phyloP scores from a whole-genome alignment of 2,329 filamentous ascomycete genomes.

The Neonectria hederae region DNA sequence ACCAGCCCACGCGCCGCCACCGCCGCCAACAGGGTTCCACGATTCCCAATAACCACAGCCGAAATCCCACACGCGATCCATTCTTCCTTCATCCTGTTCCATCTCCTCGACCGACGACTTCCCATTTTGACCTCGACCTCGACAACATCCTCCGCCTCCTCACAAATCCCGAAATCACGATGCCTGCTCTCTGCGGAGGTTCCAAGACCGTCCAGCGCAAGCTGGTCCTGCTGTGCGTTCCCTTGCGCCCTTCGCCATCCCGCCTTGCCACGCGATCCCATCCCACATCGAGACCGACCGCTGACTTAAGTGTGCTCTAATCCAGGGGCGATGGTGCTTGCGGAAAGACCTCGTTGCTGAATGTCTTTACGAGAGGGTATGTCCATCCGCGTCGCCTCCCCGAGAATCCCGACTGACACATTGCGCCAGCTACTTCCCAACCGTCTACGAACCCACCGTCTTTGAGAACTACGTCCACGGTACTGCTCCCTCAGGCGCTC shows the following conservation, averaged over 20 bases:
- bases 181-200: constrained; percentile 67
- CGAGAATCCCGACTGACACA: constrained; percentile 25
- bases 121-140: constrained; percentile 10
- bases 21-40: constrained; percentile 24
- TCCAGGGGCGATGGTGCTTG: constrained; percentile 91
- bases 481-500: constrained; percentile 54
- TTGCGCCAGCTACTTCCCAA: constrained; percentile 83
- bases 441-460: constrained; percentile 97
- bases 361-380: constrained; percentile 98
- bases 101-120: constrained; percentile 9
- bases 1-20: not conserved
- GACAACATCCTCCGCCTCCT: not conserved
- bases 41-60: not conserved
- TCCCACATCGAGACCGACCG: constrained; percentile 4
- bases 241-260: not conserved
- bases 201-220: constrained; percentile 93
- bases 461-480: constrained; percentile 99
- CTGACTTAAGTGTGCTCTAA: constrained; percentile 26
- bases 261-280: not conserved
- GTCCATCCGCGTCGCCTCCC: constrained; percentile 43
- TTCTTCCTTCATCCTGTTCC: not conserved
- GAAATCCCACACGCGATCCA: constrained; percentile 3
- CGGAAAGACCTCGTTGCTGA: constrained; percentile 95
- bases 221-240: constrained; percentile 83
- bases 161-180: constrained; percentile 16